Evolutionary conservation across 2,329 filamentous ascomycete species (phyloP).

Genomic region (Clonostachys solani): DNA sequence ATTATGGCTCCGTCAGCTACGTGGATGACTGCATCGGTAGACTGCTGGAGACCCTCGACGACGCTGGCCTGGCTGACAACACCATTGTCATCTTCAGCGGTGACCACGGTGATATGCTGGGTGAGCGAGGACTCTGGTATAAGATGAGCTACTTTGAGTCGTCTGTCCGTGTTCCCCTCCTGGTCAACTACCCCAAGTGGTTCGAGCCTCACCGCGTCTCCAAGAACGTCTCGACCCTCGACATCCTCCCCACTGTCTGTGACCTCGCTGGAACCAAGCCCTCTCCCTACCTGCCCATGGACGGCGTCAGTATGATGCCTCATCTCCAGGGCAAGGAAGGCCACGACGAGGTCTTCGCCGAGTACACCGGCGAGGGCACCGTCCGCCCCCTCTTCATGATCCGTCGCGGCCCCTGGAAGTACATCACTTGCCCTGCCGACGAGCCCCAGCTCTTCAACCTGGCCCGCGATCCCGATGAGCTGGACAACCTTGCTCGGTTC

Average conservation of each 20-base stretch:
- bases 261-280: constrained; percentile 73
- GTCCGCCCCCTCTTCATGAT: constrained; percentile 93
- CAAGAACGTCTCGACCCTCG: constrained; percentile 86
- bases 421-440: constrained; percentile 80
- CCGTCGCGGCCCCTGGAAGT: constrained; percentile 84
- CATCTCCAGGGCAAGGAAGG: constrained; percentile 65
- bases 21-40: constrained; percentile 90
- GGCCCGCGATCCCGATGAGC: constrained; percentile 67
- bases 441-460: constrained; percentile 83
- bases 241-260: constrained; percentile 84
- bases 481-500: constrained; percentile 64
- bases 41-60: constrained; percentile 71
- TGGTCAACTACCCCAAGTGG: constrained; percentile 74
- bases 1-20: constrained; percentile 91
- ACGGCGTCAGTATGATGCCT: constrained; percentile 78
- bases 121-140: constrained; percentile 89
- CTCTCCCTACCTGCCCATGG: constrained; percentile 71
- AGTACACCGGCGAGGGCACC: constrained; percentile 93
- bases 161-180: constrained; percentile 82
- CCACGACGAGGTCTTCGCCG: constrained; percentile 85
- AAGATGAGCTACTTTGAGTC: constrained; percentile 98
- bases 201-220: constrained; percentile 73
- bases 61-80: constrained; percentile 76
- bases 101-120: constrained; percentile 94
- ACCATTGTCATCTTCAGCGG: constrained; percentile 91